Conservation (phyloP, 2,329 filamentous ascomycete genomes). For the Aspergillus fijiensis region DNA sequence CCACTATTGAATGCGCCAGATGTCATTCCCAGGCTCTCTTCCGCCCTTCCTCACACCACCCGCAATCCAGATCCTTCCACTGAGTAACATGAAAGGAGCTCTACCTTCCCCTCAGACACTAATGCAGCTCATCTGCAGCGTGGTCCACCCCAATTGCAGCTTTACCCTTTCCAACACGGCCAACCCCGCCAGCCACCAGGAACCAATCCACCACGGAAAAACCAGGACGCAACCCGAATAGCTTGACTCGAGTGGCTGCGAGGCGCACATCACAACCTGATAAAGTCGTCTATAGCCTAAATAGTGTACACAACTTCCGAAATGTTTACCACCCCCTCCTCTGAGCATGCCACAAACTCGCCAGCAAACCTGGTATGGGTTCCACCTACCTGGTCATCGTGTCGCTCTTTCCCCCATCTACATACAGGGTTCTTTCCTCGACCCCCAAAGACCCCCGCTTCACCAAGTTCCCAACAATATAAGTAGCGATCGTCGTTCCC, state of each 20-base stretch:
- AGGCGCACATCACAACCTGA: not conserved
- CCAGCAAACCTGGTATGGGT: not conserved
- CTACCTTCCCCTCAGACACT: not conserved
- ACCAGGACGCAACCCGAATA: not conserved
- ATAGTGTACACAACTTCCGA: not conserved
- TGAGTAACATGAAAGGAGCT: not conserved
- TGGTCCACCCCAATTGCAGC: not conserved
- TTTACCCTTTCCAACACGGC: not conserved
- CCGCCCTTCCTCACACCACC: not conserved
- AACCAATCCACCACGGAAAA: not conserved
- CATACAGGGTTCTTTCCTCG: not conserved
- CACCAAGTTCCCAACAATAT: not conserved
- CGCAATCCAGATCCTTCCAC: not conserved
- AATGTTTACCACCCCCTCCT: not conserved
- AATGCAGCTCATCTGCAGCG: not conserved
- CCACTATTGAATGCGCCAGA: not conserved
- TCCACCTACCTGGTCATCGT: not conserved
- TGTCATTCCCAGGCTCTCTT: not conserved
- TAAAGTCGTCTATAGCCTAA: not conserved
- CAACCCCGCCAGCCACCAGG: not conserved
- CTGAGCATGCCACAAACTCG: not conserved
- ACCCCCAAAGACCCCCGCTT: not conserved
- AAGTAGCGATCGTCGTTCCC: not conserved
- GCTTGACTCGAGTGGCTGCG: not conserved
- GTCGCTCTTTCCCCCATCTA: not conserved